Conservation (phyloP, 1,284 basidiomycete genomes). For the Apiotrichum brassicae region DNA sequence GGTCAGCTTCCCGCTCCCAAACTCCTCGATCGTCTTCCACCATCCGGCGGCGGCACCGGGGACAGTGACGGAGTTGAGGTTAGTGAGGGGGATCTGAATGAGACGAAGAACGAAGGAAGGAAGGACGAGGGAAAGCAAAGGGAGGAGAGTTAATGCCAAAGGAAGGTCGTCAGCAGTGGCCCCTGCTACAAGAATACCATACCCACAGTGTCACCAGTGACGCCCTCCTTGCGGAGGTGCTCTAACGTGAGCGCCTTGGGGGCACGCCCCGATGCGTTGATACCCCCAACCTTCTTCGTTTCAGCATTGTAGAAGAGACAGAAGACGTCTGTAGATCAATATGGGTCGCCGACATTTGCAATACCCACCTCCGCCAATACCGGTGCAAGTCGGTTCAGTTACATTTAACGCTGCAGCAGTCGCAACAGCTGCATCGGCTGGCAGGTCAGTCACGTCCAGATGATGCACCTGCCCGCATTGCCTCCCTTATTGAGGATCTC, state of each 20-base stretch:
- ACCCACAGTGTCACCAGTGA: constrained; percentile 53
- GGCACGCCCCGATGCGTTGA: constrained; percentile 62
- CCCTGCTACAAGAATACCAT: too few relatives aligned
- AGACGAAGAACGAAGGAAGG: background rate
- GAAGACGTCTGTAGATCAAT: constrained; percentile 61
- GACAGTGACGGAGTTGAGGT: constrained; percentile 85
- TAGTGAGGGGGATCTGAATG: constrained; percentile 58
- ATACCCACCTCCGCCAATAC: constrained; percentile 49
- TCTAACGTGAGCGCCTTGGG: constrained; percentile 74
- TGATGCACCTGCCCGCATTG: constrained; percentile 57
- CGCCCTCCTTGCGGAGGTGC: constrained; percentile 62
- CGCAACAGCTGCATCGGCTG: constrained; percentile 68
- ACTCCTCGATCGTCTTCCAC: constrained; percentile 75
- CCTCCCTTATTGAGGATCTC: constrained; percentile 78
- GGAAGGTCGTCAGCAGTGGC: background rate
- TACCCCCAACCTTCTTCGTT: constrained; percentile 60
- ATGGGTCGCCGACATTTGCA: background rate
- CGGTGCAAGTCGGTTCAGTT: constrained; percentile 57
- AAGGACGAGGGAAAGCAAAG: background rate
- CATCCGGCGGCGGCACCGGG: constrained; percentile 90
- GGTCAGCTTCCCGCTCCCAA: constrained; percentile 75
- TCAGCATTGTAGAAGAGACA: constrained; percentile 84
- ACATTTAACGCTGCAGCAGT: constrained; percentile 81
- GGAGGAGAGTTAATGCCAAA: background rate
- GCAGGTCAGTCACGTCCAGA: constrained; percentile 1